These are phyloP conservation scores for Vitellaria paradoxa DNA, from an alignment of 179 eudicot species.

Conservation along the genomic window DNA sequence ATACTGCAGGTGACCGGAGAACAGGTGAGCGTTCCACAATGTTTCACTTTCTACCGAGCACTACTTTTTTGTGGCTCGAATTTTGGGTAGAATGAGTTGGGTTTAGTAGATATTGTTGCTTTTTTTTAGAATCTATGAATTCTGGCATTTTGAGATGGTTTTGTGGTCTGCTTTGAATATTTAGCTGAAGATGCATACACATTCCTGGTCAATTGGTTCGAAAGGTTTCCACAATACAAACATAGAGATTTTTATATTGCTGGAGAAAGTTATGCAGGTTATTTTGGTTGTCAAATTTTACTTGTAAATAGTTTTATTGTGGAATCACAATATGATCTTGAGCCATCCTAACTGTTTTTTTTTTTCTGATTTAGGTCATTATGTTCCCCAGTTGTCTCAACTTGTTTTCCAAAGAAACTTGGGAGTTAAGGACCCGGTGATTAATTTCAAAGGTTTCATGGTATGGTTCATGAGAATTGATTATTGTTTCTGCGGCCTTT, in stretches of 20 bases:
- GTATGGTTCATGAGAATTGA: slow-evolving; percentile 30
- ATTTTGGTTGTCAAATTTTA: background rate
- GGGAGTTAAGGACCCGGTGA: slow-evolving; percentile 59
- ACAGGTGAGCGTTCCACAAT: slow-evolving; percentile 46
- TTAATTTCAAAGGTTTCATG: slow-evolving; percentile 94
- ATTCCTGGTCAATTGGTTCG: slow-evolving; percentile 80
- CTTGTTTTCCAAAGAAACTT: slow-evolving; percentile 69
- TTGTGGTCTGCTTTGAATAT: slow-evolving; percentile 15
- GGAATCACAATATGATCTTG: background rate
- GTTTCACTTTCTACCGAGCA: background rate
- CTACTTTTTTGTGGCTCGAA: no score
- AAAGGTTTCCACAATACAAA: slow-evolving; percentile 93
- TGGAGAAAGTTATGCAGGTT: slow-evolving; percentile 98
- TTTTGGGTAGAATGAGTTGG: background rate
- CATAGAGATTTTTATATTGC: slow-evolving; percentile 86
- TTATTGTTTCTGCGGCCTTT: background rate
- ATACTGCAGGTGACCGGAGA: slow-evolving; percentile 66
- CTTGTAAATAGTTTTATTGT: background rate
- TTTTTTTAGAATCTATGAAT: background rate
- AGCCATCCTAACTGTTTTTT: slow-evolving; percentile 8
- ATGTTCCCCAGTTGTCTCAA: slow-evolving; percentile 90
- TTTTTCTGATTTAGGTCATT: slow-evolving; percentile 63
- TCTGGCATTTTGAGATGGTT: background rate
- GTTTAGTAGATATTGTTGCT: background rate
- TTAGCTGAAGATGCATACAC: slow-evolving; percentile 82